Base-by-base conservation (phyloP, 805 yeast species). In the Teunomyces cretensis region DNA sequence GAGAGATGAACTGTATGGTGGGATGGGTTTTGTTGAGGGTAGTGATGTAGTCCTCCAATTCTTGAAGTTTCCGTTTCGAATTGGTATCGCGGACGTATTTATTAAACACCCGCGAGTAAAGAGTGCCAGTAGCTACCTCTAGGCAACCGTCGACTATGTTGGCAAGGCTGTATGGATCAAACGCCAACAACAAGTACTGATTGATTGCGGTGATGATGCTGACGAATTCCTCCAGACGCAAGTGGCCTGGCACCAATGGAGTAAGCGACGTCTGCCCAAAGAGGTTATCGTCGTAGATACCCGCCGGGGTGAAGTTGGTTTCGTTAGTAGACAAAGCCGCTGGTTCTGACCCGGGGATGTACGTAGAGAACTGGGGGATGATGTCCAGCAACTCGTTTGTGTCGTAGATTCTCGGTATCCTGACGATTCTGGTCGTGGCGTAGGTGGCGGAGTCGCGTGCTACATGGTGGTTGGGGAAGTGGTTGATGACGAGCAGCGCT, bases 401-500 rank as follows among this genome's bases (percentile, higher is more conserved):
- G 13, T 65, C 65, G 45, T 73, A 79, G 1, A 68, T 46, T 48
- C 90, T 60, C 3, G 92, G 89, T 2, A 85, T 70, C 42, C 91
- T 58, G 3, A 85, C 83, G n/a, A 86, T 71, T 47, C 92, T 64
- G 0, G 86, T 79, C 6, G 54, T 45, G 14, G 45, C 37, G 47
- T 55, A 72, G 16, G 52, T 42, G 0, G 46, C 43, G 2, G 79
- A 65, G 6, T 54, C 55, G 3, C 41, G 47, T 2, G 67, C 57
- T 1, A 55, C 73, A 56, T 81, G 75, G 3, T 74, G 65, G 51
- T 83, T 82, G 5, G 89, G 90, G 56, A 83, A 86, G 61, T 85
- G 91, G 27, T 84, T 83, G 8, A 82, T 61, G 15, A 79, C 76
- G 9, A 82, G 52, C 2, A 76, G 62, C 26, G 56, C 54, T 30